Percentiles rank a stretch among this genome's conserved stretches.
Conservation (phyloP, 164 flowering plant genomes). For the Nelumbo lutea region DNA sequence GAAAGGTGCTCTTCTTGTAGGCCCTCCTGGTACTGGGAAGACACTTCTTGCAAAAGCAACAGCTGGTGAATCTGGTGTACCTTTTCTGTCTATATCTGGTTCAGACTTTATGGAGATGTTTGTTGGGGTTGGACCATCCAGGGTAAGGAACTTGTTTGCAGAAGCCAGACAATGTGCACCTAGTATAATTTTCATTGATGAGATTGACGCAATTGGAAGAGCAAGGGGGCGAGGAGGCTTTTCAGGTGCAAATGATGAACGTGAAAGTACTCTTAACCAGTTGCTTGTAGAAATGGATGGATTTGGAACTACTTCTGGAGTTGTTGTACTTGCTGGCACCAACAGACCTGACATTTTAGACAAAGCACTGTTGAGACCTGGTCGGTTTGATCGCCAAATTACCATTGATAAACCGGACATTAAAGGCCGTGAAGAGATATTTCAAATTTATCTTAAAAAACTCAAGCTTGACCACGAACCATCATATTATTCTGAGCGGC, state of each 20-base stretch:
- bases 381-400: constrained; percentile 90
- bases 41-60: constrained; percentile 95
- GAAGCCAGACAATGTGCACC: constrained; percentile 93
- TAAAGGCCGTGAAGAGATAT: constrained; percentile 78
- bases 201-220: constrained; percentile 94
- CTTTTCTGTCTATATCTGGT: constrained; percentile 81
- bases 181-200: constrained; percentile 86
- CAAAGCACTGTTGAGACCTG: constrained; percentile 84
- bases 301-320: constrained; percentile 84
- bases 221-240: constrained; percentile 87
- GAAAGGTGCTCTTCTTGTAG: constrained; percentile 89
- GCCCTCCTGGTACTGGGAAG: constrained; percentile 96
- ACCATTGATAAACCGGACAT: constrained; percentile 80
- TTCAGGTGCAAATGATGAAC: constrained; percentile 76
- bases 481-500: constrained; percentile 63
- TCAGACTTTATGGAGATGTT: constrained; percentile 97
- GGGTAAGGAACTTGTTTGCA: constrained; percentile 79
- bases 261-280: constrained; percentile 87
- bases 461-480: constrained; percentile 72
- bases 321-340: constrained; percentile 91
- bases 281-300: constrained; percentile 96
- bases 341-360: constrained; percentile 87
- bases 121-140: constrained; percentile 92
- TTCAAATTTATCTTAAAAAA: constrained; percentile 60
- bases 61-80: constrained; percentile 89